A percentile compares a stretch with the other conserved stretches of the same genome.
Conservation (phyloP, 2,329 filamentous ascomycete genomes). For the Didymella segeticola region DNA sequence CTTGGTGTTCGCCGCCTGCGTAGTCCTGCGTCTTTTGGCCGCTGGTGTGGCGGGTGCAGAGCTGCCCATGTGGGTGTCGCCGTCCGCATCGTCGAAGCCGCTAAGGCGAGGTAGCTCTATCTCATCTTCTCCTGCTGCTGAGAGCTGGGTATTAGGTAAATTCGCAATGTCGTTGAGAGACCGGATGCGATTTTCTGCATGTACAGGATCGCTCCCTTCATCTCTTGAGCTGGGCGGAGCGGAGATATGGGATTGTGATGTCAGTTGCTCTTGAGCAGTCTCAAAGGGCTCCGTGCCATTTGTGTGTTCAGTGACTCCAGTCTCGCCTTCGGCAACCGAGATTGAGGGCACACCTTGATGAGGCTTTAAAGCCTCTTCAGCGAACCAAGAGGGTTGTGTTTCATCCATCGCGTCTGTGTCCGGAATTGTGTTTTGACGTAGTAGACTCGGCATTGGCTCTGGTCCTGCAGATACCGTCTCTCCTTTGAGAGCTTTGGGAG, state of each 20-base stretch:
- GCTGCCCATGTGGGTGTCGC: constrained; percentile 34
- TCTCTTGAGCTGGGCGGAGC: constrained; percentile 24
- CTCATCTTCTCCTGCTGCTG: constrained; percentile 40
- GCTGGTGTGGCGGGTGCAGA: constrained; percentile 33
- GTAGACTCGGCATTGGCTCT: constrained; percentile 18
- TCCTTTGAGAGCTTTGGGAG: neutral
- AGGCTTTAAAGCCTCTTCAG: neutral
- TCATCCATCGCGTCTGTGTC: constrained; percentile 46
- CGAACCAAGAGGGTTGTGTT: constrained; percentile 39
- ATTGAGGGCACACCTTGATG: neutral
- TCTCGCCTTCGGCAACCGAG: neutral
- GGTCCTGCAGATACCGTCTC: neutral
- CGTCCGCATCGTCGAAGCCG: constrained; percentile 43
- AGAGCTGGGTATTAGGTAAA: constrained; percentile 42
- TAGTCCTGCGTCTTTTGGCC: constrained; percentile 42
- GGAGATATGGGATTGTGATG: constrained; percentile 28
- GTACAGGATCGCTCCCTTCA: constrained; percentile 22
- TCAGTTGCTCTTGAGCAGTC: constrained; percentile 51
- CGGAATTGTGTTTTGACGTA: constrained; percentile 41
- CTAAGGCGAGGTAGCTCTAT: constrained; percentile 44
- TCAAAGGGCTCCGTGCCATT: constrained; percentile 33
- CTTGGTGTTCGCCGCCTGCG: constrained; percentile 19
- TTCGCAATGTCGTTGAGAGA: constrained; percentile 48
- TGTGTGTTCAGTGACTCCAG: constrained; percentile 13
- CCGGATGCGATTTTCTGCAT: constrained; percentile 22